Percentiles rank a stretch among this genome's conserved stretches.
These are phyloP conservation scores for Paradendryphiella salina DNA, from an alignment of 2,329 filamentous ascomycete species.

Conservation along the genomic window DNA sequence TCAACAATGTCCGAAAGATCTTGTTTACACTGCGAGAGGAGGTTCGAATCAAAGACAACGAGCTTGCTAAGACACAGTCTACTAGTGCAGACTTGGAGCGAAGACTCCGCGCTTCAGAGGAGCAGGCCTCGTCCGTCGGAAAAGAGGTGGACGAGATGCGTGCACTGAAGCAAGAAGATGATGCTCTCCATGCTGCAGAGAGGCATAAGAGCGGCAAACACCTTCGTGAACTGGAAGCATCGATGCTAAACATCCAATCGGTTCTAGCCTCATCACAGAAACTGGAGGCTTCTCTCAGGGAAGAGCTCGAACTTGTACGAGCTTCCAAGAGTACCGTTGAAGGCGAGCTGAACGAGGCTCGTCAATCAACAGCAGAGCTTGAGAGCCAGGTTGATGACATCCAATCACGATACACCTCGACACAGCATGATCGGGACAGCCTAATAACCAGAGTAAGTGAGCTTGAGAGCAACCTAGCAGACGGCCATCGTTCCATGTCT, in stretches of 20 bases:
- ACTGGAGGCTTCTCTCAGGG: slow-evolving; percentile 17
- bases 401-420: slow-evolving; percentile 6
- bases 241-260: slow-evolving; percentile 23
- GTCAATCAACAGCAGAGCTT: slow-evolving; percentile 13
- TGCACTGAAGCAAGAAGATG: slow-evolving; percentile 18
- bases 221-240: slow-evolving; percentile 30
- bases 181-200: slow-evolving; percentile 18
- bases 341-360: slow-evolving; percentile 10
- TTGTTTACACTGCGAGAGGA: slow-evolving; percentile 27
- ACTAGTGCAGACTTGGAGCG: slow-evolving; percentile 25
- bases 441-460: slow-evolving; percentile 12
- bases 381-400: slow-evolving; percentile 14
- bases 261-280: slow-evolving; percentile 23
- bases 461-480: slow-evolving; percentile 13
- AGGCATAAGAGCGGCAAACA: slow-evolving; percentile 22
- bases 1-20: slow-evolving; percentile 25
- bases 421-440: slow-evolving; percentile 8
- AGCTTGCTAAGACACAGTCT: slow-evolving; percentile 31
- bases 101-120: slow-evolving; percentile 28
- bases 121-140: slow-evolving; percentile 21
- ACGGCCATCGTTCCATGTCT: slow-evolving; percentile 7
- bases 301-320: slow-evolving; percentile 20
- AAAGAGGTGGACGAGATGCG: slow-evolving; percentile 24
- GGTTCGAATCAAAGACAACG: slow-evolving; percentile 23
- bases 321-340: slow-evolving; percentile 18